These are phyloP conservation scores for Penicillium roqueforti DNA, from an alignment of 495 filamentous ascomycete species.

Conservation along the genomic window DNA sequence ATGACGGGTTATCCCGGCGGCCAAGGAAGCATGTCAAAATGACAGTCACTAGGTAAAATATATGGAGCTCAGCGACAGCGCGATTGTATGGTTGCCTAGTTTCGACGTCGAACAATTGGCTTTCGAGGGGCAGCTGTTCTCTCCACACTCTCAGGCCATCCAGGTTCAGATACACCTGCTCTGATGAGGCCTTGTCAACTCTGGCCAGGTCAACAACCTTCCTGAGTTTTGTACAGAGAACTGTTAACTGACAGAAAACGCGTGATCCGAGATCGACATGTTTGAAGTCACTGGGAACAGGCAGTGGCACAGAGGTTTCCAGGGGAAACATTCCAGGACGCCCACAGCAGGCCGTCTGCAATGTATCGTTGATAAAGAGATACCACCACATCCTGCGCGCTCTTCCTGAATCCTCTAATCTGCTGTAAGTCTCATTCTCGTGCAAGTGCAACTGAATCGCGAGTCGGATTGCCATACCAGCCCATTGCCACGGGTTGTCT, in stretches of 20 bases:
- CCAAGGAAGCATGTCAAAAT: conserved; percentile 16
- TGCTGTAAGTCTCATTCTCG: conserved; percentile 9
- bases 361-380: conserved; percentile 12
- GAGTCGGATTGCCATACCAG: conserved; percentile 15
- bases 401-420: neutral
- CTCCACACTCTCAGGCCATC: neutral
- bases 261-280: neutral
- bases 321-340: conserved; percentile 12
- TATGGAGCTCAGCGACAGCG: conserved; percentile 10
- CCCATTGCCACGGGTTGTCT: conserved; percentile 22
- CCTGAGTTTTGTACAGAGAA: conserved; percentile 1
- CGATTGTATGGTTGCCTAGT: conserved; percentile 4
- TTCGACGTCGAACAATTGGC: conserved; percentile 1
- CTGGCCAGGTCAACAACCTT: neutral
- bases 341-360: conserved; percentile 16
- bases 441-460: conserved; percentile 19
- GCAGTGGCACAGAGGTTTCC: conserved; percentile 4
- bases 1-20: conserved; percentile 8
- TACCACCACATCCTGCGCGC: conserved; percentile 20
- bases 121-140: conserved; percentile 3
- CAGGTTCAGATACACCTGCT: conserved; percentile 1
- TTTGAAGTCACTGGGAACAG: conserved; percentile 5
- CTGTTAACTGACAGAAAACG: neutral
- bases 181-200: neutral
- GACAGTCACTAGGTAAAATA: conserved; percentile 16